Evolutionary conservation across 1,284 basidiomycete species (phyloP), one percentile per base, ranked within the genome.

Genomic region (Tausonia pullulans): DNA sequence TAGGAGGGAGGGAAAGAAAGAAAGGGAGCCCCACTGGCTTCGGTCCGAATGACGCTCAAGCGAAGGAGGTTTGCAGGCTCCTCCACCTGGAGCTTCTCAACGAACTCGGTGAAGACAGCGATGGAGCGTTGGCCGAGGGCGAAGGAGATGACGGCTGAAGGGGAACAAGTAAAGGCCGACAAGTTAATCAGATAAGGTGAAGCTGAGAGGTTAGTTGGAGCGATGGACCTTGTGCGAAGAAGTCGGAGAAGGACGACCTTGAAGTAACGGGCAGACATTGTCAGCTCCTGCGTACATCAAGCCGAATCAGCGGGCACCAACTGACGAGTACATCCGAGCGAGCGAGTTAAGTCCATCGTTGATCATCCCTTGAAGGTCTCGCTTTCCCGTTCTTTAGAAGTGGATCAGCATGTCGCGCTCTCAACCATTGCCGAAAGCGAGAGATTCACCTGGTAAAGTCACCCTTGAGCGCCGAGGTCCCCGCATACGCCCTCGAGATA

Each of bases 261-360:
- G 14, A 43, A 41, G n/a, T 4, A 39, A 46, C 6, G 45, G 27
- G 27, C 27, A 27, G 27, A 27, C 27, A 27, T 27, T 2, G 27
- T 27, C 27, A 27, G 27, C 27, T 27, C 27, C 27, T 27, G 27
- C 2, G 27, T 27, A 27, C 27, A 27, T 27, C 27, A 27, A 27
- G 27, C 27, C 27, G 27, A 27, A 27, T 27, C 27, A 27, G 27
- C 27, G 27, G 27, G 27, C 27, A 27, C 27, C 74, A 0, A 78
- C 77, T n/a, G 76, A 77, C 60, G 78, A 77, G 65, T 77, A 77
- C 72, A 80, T 76, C 79, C 90, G 84, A 52, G 90, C 87, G 43
- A 96, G 77, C 1, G 91, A 94, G 74, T 94, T 96, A 65, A 94
- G 84, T 1, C 93, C 92, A 71, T 96, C 93, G 72, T 96, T 89